phyloP scores from a whole-genome alignment of 2,329 filamentous ascomycete genomes.

The Aspergillus sp. region DNA sequence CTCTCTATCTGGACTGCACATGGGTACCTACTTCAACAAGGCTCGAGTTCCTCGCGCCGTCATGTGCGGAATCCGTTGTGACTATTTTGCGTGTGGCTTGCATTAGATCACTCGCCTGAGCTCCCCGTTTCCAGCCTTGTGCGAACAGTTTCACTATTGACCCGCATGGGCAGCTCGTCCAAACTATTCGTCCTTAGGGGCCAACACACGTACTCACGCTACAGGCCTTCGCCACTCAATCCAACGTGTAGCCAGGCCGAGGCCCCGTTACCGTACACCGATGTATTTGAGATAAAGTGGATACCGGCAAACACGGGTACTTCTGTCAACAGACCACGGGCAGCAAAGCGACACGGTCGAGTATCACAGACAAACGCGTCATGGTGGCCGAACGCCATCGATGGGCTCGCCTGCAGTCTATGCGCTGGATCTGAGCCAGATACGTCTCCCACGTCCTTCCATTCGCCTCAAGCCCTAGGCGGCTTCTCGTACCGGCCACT shows the following conservation, averaged over 20 bases:
- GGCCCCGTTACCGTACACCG: neutral
- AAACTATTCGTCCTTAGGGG: neutral
- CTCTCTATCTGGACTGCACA: too few relatives aligned
- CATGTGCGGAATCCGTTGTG: slow-evolving; percentile 1
- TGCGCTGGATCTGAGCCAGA: neutral
- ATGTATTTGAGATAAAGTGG: neutral
- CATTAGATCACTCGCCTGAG: slow-evolving; percentile 5
- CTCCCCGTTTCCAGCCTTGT: slow-evolving; percentile 5
- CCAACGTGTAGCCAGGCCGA: neutral
- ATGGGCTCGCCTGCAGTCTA: neutral
- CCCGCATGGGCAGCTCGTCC: neutral
- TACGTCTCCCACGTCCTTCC: neutral
- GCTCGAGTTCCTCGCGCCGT: neutral
- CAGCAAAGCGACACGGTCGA: neutral
- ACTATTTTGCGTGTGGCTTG: slow-evolving; percentile 6
- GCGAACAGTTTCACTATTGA: slow-evolving; percentile 2
- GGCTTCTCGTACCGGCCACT: neutral
- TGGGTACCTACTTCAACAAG: neutral
- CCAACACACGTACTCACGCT: neutral
- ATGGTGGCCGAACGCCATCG: too few relatives aligned
- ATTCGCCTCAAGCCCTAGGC: slow-evolving; percentile 2
- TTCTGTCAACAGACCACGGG: neutral
- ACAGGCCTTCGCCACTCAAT: too few relatives aligned
- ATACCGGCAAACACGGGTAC: neutral
- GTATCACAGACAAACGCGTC: neutral